Evolutionary conservation across 1,139 yeast species (phyloP), one percentile per base, ranked within the genome.

Genomic region (Keqinozyma sinolaborantium): DNA sequence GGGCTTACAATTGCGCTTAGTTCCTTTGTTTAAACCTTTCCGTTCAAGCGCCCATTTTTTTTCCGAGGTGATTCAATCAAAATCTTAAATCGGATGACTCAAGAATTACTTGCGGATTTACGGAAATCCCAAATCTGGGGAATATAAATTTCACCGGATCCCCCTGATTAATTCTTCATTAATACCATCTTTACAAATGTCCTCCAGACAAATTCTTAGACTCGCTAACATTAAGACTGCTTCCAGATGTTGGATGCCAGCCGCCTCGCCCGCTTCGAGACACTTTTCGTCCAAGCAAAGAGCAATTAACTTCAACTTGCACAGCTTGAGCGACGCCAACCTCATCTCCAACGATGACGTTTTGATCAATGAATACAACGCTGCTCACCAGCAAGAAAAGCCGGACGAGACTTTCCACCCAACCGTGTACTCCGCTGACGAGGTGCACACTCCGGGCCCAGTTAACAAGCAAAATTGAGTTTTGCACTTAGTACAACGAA

Each of bases 181-280:
- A 21, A 28, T 12, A 21, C 15, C 14, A 20, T 20, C 15, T 14
- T 8, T 21, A 15, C 14, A 37, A 36, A 64, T 63, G 69, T 52
- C 54, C 33, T 40, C 55, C 30, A 51, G 52, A 46, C 64, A 61
- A 47, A 56, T 65, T 26, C 47, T 63, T 29, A 58, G 55, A 40
- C 54, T 67, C 27, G 49, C 69, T 27, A 47, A 64, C 21, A 62
- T 56, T 51, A 64, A 60, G 47, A 65, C 73, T 32, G 71, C 73
- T 38, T 51, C 72, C 32, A 63, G 71, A 45, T 66, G 71, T 44
- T 68, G 73, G 72, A 47, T 68, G 16, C 73, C 73, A 33, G 44
- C 50, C 14, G 47, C 45, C 26, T 38, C 37, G 32, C 32, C 29
- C 30, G 32, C 23, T 14, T 32, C 41, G 10, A 47, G 44, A 39